A percentile compares a stretch with the other conserved stretches of the same genome.
Conservation (phyloP, 2,329 filamentous ascomycete species). For the Blastomyces parvus region DNA sequence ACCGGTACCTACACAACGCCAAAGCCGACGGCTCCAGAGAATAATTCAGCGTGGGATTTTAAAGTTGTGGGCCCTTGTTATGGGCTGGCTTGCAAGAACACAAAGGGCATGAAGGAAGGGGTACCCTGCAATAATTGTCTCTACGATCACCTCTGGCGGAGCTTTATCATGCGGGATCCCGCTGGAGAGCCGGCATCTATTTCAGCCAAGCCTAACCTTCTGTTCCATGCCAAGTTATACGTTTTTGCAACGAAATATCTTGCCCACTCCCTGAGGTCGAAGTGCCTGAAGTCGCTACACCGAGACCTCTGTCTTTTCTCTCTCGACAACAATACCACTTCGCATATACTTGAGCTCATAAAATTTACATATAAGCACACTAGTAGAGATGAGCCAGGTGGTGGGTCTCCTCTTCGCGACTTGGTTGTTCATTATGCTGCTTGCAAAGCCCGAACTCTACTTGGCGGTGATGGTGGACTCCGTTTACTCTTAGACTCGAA, state of each 20-base stretch:
- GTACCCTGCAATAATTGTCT: background rate
- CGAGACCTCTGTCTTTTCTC: constrained; percentile 9
- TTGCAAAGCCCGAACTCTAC: constrained; percentile 6
- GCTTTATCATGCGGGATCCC: background rate
- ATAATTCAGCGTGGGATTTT: no score
- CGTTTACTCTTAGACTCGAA: constrained; percentile 7
- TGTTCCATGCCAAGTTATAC: constrained; percentile 14
- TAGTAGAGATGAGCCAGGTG: constrained; percentile 6
- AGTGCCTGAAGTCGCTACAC: constrained; percentile 7
- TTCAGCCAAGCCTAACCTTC: constrained; percentile 6
- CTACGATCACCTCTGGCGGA: constrained; percentile 1
- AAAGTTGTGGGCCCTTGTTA: no score
- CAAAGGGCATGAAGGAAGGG: background rate
- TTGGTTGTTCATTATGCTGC: constrained; percentile 12
- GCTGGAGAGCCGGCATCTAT: background rate
- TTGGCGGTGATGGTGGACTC: constrained; percentile 8
- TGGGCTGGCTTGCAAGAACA: no score
- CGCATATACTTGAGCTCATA: background rate
- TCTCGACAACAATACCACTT: constrained; percentile 1
- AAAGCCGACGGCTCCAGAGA: constrained; percentile 1
- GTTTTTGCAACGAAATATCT: constrained; percentile 13
- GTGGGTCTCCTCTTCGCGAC: constrained; percentile 9
- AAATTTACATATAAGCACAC: constrained; percentile 4
- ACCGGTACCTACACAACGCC: constrained; percentile 25
- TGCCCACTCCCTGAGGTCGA: constrained; percentile 6